Evolutionary conservation across 176 grass and related monocot genomes (phyloP).

Genomic region (Aegilops bicornis): DNA sequence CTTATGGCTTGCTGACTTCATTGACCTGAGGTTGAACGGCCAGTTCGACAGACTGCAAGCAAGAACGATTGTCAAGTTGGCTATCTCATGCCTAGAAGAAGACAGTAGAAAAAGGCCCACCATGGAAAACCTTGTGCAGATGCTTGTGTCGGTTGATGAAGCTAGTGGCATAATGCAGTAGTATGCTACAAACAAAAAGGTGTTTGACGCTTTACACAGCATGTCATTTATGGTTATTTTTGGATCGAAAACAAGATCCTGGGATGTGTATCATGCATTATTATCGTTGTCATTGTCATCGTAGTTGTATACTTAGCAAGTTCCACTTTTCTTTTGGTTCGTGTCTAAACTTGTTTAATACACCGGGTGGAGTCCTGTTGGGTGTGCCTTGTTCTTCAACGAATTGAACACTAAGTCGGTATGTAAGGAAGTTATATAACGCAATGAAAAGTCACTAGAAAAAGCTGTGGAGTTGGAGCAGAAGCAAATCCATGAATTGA

Average conservation of each 20-base stretch:
- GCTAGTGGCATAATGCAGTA: neutral
- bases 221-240: neutral
- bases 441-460: too few relatives aligned
- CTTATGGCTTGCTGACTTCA: neutral
- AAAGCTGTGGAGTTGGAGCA: too few relatives aligned
- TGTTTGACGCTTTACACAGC: neutral
- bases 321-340: too few relatives aligned
- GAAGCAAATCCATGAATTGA: too few relatives aligned
- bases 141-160: neutral
- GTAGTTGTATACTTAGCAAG: too few relatives aligned
- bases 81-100: neutral
- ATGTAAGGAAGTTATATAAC: too few relatives aligned
- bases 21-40: neutral
- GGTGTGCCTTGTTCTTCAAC: too few relatives aligned
- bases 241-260: neutral
- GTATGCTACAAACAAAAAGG: neutral
- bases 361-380: too few relatives aligned
- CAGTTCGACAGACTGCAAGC: neutral
- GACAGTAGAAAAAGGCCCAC: neutral
- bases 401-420: too few relatives aligned
- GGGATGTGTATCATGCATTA: neutral
- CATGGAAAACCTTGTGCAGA: neutral
- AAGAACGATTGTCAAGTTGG: neutral
- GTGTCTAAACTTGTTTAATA: too few relatives aligned
- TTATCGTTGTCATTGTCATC: too few relatives aligned